Percentiles rank a stretch among this genome's conserved stretches.
These are phyloP conservation scores for Bruguiera hainesii DNA, from an alignment of 441 rosid genomes.

Conservation along the genomic window DNA sequence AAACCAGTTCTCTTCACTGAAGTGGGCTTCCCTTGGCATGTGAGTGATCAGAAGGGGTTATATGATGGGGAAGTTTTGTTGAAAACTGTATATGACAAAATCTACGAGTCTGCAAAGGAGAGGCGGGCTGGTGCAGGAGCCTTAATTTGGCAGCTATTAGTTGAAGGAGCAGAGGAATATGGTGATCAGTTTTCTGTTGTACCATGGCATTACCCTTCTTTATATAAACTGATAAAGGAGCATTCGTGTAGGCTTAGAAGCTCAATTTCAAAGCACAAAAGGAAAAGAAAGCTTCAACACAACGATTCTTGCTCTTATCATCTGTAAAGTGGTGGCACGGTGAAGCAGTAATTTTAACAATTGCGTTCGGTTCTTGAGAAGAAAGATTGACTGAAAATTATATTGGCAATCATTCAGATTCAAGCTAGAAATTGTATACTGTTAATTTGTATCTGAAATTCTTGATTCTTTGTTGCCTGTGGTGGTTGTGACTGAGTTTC, in stretches of 20 bases:
- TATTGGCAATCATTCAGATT: too few species aligned
- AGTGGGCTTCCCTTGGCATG: constrained; percentile 30
- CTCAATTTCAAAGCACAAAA: constrained; percentile 2
- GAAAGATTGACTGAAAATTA: too few species aligned
- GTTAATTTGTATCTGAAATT: too few species aligned
- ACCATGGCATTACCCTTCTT: constrained; percentile 37
- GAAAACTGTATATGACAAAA: constrained; percentile 31
- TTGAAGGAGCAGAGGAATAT: constrained; percentile 35
- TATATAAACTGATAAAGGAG: constrained; percentile 29
- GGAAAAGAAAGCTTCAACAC: not conserved
- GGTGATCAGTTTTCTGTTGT: constrained; percentile 35
- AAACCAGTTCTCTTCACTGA: constrained; percentile 42
- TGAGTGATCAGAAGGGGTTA: constrained; percentile 14
- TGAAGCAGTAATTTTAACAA: not conserved
- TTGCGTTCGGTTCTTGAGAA: not conserved
- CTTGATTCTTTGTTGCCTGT: not conserved
- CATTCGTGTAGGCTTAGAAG: constrained; percentile 39
- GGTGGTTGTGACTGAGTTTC: constrained; percentile 1
- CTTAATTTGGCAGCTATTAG: constrained; percentile 46
- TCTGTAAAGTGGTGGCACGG: constrained; percentile 5
- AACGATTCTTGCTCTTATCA: constrained; percentile 17
- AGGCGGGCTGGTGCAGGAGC: constrained; percentile 45
- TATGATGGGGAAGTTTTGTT: constrained; percentile 30
- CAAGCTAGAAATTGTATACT: too few species aligned
- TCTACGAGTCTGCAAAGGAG: constrained; percentile 40